Evolutionary conservation across 148 eudicot genomes (phyloP).

Genomic region (Vaccinium corymbosum): DNA sequence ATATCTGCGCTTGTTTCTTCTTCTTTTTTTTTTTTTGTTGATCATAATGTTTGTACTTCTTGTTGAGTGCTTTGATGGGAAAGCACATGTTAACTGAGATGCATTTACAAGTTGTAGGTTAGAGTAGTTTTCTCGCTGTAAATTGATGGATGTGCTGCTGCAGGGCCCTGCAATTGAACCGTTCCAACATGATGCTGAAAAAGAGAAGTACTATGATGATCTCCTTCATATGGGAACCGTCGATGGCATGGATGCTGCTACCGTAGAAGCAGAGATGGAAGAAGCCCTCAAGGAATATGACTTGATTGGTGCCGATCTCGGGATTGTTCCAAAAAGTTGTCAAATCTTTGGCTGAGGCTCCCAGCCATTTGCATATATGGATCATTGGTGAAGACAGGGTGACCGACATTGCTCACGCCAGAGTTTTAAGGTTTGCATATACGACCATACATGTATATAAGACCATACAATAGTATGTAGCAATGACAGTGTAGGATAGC

Average conservation of each 20-base stretch:
- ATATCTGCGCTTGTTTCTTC: too few relatives aligned
- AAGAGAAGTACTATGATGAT: slow-evolving; percentile 68
- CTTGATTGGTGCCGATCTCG: slow-evolving; percentile 66
- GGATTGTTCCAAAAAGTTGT: slow-evolving; percentile 58
- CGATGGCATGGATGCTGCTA: slow-evolving; percentile 52
- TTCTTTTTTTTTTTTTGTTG: too few relatives aligned
- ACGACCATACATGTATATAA: neutral
- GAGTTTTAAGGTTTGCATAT: neutral
- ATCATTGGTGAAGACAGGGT: slow-evolving; percentile 72
- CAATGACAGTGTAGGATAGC: neutral
- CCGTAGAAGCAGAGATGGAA: slow-evolving; percentile 83
- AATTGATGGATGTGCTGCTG: slow-evolving; percentile 14
- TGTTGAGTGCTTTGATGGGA: neutral
- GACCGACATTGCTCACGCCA: neutral
- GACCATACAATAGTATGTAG: too few relatives aligned
- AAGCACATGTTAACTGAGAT: neutral
- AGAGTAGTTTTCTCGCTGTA: neutral
- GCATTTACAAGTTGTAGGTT: neutral
- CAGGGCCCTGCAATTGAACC: slow-evolving; percentile 89
- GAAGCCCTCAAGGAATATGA: slow-evolving; percentile 55
- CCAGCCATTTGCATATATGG: slow-evolving; percentile 74
- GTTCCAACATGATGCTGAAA: slow-evolving; percentile 61
- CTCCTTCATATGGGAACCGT: slow-evolving; percentile 44
- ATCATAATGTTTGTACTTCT: too few relatives aligned
- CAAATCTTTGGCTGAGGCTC: slow-evolving; percentile 53